Conservation (phyloP, 2,329 filamentous ascomycete genomes). For the Diplodia scrobiculata region DNA sequence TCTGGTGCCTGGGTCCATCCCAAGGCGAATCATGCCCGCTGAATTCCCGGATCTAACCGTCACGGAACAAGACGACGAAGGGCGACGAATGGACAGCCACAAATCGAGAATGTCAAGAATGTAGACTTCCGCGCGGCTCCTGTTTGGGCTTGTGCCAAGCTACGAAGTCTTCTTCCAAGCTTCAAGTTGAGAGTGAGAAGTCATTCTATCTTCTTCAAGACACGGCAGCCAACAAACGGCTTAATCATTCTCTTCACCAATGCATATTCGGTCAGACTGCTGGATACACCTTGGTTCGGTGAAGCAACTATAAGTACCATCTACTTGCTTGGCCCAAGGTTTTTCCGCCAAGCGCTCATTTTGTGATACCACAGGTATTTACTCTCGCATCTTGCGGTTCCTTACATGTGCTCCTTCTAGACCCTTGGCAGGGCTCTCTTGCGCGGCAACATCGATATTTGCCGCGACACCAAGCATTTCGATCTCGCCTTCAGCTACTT, state of each 20-base stretch:
- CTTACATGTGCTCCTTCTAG: slow-evolving; percentile 15
- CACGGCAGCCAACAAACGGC: neutral
- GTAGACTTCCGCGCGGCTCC: slow-evolving; percentile 16
- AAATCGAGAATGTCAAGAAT: slow-evolving; percentile 34
- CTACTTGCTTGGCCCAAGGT: too few species aligned
- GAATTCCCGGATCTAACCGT: slow-evolving; percentile 70
- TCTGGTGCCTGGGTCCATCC: slow-evolving; percentile 63
- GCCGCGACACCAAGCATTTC: slow-evolving; percentile 27
- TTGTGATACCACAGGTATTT: neutral
- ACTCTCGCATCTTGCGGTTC: slow-evolving; percentile 8
- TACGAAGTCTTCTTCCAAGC: slow-evolving; percentile 12
- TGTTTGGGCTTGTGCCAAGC: slow-evolving; percentile 4
- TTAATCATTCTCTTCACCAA: neutral
- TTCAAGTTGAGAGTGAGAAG: neutral
- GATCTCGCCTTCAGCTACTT: slow-evolving; percentile 1
- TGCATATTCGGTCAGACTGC: neutral
- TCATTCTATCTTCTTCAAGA: neutral
- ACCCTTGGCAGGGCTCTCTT: neutral
- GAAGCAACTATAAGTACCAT: neutral
- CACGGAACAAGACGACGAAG: slow-evolving; percentile 78
- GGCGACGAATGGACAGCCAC: slow-evolving; percentile 68
- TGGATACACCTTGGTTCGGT: neutral
- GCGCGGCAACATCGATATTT: neutral
- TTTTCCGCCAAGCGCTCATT: neutral
- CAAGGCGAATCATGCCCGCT: slow-evolving; percentile 76